Conservation (phyloP, 2,329 filamentous ascomycete species). For the Penicillium griseofulvum region DNA sequence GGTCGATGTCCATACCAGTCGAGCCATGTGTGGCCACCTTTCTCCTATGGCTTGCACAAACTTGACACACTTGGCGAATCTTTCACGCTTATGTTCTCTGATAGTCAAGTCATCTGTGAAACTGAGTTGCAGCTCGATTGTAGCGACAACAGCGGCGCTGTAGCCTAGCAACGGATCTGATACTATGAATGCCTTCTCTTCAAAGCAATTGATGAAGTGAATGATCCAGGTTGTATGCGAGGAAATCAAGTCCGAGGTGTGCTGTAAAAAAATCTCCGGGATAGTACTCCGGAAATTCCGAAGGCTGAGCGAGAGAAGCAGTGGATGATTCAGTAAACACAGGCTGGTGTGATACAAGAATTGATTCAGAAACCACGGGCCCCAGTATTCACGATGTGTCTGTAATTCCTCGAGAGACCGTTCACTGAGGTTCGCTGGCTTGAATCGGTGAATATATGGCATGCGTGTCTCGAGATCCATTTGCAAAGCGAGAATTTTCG, state of each 20-base stretch:
- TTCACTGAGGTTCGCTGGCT: slow-evolving; percentile 49
- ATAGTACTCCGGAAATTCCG: slow-evolving; percentile 53
- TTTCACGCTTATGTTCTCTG: slow-evolving; percentile 43
- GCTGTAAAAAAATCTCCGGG: slow-evolving; percentile 55
- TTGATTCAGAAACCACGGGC: slow-evolving; percentile 53
- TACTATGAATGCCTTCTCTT: slow-evolving; percentile 47
- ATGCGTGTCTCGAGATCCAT: slow-evolving; percentile 55
- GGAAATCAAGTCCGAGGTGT: slow-evolving; percentile 53
- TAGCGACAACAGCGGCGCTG: slow-evolving; percentile 53
- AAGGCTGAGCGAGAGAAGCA: slow-evolving; percentile 53
- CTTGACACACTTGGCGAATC: slow-evolving; percentile 46
- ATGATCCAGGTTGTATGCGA: slow-evolving; percentile 55
- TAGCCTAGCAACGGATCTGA: slow-evolving; percentile 51
- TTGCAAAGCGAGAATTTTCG: slow-evolving; percentile 50
- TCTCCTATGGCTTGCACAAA: slow-evolving; percentile 45
- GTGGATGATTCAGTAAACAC: slow-evolving; percentile 54
- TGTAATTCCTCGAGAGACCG: slow-evolving; percentile 44
- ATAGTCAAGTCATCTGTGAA: slow-evolving; percentile 46
- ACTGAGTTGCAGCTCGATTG: slow-evolving; percentile 55
- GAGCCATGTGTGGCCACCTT: slow-evolving; percentile 48
- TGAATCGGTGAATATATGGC: slow-evolving; percentile 52
- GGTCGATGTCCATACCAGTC: slow-evolving; percentile 35
- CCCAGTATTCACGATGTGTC: slow-evolving; percentile 52
- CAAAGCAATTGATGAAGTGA: slow-evolving; percentile 50
- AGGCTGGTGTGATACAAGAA: slow-evolving; percentile 55